A percentile compares a stretch with the other conserved stretches of the same genome.
These are phyloP conservation scores for Chlamydomonas incerta DNA, from an alignment of 139 green algal genomes.

Conservation along the genomic window DNA sequence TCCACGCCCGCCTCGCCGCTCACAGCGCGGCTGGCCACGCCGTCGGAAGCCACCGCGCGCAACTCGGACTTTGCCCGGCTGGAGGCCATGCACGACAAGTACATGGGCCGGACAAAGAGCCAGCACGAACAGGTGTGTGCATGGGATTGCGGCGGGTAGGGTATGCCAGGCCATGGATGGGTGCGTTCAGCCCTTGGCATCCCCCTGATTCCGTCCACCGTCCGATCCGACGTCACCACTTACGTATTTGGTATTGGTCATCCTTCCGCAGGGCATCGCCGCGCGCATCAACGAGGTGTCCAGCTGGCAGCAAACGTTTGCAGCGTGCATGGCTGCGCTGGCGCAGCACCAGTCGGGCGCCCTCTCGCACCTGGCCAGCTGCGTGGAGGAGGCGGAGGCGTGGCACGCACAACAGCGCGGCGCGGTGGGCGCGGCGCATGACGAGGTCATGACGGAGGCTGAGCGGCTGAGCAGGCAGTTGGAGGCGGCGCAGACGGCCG, in stretches of 20 bases:
- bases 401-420: constrained; percentile 28
- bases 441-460: not conserved
- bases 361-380: constrained; percentile 19
- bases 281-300: not conserved
- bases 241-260: no score
- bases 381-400: constrained; percentile 40
- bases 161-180: no score
- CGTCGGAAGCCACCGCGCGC: not conserved
- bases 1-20: not conserved
- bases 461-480: constrained; percentile 20
- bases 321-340: constrained; percentile 38
- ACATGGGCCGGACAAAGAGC: constrained; percentile 14
- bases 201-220: no score
- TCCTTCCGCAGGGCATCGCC: not conserved
- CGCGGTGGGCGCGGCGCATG: not conserved
- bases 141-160: not conserved
- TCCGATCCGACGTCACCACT: no score
- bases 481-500: constrained; percentile 1
- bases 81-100: constrained; percentile 43
- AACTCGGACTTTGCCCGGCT: constrained; percentile 35
- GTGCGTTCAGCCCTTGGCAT: no score
- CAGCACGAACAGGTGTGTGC: constrained; percentile 12
- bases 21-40: not conserved
- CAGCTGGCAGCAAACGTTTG: constrained; percentile 30
- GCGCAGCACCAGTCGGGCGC: constrained; percentile 37